phyloP scores from a whole-genome alignment of 176 grass and related monocot genomes.

The Poa pratensis region DNA sequence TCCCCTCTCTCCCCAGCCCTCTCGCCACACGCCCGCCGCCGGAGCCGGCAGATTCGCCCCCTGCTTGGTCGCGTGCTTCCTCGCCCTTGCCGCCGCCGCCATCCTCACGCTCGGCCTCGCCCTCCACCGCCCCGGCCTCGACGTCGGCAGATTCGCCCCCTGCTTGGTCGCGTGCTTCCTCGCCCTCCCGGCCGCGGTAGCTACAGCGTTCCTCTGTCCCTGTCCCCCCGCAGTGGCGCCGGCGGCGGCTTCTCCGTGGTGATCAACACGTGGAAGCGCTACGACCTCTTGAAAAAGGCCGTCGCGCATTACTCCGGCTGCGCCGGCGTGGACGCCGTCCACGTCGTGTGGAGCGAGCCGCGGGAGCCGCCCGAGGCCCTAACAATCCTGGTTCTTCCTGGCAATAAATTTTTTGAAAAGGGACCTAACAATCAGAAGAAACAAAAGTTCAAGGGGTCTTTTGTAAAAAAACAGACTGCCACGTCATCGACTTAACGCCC shows the following conservation, averaged over 20 bases:
- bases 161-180: neutral
- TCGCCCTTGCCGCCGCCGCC: conserved; percentile 41
- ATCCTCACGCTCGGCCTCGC: conserved; percentile 21
- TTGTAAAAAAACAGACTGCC: too few species aligned
- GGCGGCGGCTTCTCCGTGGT: conserved; percentile 68
- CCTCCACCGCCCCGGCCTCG: conserved; percentile 10
- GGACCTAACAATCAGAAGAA: too few species aligned
- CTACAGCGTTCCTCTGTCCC: neutral
- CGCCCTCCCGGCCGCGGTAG: neutral
- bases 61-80: conserved; percentile 25
- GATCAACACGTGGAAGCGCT: conserved; percentile 90
- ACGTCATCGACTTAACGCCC: too few species aligned
- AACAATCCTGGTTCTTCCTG: too few species aligned
- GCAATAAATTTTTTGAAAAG: too few species aligned
- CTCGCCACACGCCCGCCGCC: conserved; percentile 9
- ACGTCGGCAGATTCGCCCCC: neutral
- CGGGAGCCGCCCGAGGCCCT: conserved; percentile 49
- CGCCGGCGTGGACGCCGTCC: conserved; percentile 64
- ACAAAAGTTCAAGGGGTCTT: too few species aligned
- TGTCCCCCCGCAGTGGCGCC: neutral
- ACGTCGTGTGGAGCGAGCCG: conserved; percentile 90
- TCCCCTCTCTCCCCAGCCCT: neutral
- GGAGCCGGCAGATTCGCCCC: conserved; percentile 21
- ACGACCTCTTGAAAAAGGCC: conserved; percentile 64
- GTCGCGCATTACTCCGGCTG: conserved; percentile 73